phyloP scores from a whole-genome alignment of 2,329 filamentous ascomycete species.

The Alternaria triticimaculans region DNA sequence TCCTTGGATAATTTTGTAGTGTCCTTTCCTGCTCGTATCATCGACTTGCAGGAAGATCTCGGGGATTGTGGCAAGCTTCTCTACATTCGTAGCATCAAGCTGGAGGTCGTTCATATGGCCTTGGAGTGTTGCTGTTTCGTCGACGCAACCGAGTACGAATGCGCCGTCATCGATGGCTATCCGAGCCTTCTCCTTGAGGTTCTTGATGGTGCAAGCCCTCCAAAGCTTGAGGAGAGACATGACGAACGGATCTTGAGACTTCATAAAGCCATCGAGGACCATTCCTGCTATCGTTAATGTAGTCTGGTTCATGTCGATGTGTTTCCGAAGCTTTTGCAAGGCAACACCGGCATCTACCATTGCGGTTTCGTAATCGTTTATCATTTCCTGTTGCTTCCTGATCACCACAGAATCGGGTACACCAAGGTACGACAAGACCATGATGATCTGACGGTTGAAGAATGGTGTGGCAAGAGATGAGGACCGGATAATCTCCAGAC shows the following conservation, averaged over 20 bases:
- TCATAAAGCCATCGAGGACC: slow-evolving; percentile 81
- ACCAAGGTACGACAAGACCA: slow-evolving; percentile 80
- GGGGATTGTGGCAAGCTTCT: slow-evolving; percentile 61
- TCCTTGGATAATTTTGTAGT: slow-evolving; percentile 73
- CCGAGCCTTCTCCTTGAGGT: slow-evolving; percentile 89
- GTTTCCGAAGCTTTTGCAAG: slow-evolving; percentile 70
- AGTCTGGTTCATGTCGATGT: slow-evolving; percentile 84
- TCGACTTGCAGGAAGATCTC: slow-evolving; percentile 90
- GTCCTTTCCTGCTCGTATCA: slow-evolving; percentile 58
- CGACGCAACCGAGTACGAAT: slow-evolving; percentile 85
- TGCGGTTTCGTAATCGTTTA: slow-evolving; percentile 72
- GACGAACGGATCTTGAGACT: slow-evolving; percentile 77
- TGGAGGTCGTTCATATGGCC: slow-evolving; percentile 69
- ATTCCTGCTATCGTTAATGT: slow-evolving; percentile 77
- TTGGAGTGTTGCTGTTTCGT: slow-evolving; percentile 78
- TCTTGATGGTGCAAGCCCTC: slow-evolving; percentile 87
- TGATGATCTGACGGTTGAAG: slow-evolving; percentile 88
- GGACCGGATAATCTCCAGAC: slow-evolving; percentile 83
- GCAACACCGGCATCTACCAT: slow-evolving; percentile 72
- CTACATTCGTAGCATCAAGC: slow-evolving; percentile 54
- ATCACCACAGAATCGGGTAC: slow-evolving; percentile 72
- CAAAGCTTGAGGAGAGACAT: slow-evolving; percentile 81
- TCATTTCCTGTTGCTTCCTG: slow-evolving; percentile 69
- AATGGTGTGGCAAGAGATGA: slow-evolving; percentile 79
- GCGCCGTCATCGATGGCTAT: slow-evolving; percentile 83